Base-by-base conservation (phyloP, 1,139 yeast species). In the Yamadazyma dushanensis region DNA sequence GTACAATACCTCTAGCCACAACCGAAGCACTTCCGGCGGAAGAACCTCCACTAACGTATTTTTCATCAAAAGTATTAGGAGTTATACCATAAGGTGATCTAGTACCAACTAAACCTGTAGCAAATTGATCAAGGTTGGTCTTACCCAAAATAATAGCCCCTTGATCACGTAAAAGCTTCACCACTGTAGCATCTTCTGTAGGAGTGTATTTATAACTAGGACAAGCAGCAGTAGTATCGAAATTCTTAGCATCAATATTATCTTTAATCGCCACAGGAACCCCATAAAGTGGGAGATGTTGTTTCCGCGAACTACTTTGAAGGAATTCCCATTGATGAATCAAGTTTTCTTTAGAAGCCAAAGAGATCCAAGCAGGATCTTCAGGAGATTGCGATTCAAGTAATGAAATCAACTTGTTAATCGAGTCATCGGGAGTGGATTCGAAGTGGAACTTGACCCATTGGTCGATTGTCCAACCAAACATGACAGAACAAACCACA, bases 241-340 rank as follows among this genome's bases (percentile, higher is more conserved):
- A 77, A 3, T 85, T 88, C 47, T 74, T 76, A 20, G 77, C 96
- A 54, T 92, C 97, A 41, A 92, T 92, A 58, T 92, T 92, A 62
- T 92, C 98, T 60, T 92, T 92, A 35, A 90, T 78, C 9, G 96
- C 97, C 32, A 88, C 75, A 1, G 98, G 98, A 2, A 92, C 97
- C 56, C 97, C 97, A 54, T 82, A 90, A 27, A 85, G 66, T 11
- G 86, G 83, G 26, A 82, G 65, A 2, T 57, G 50, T 34, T 53
- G 34, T 52, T 80, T 81, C 50, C 80, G 57, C 14, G 77, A 61
- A 44, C 75, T 71, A 28, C 86, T 74, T 51, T 83, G 89, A 31
- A 89, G 65, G 33, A 80, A 77, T 34, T 74, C 73, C 92, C 96
- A 88, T 60, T 90, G 97, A 46, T 81, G 85, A 26, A 59, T 52